Evolutionary conservation across 2,329 filamentous ascomycete species (phyloP), one percentile per base, ranked within the genome.

Genomic region (Grosmannia serpens): DNA sequence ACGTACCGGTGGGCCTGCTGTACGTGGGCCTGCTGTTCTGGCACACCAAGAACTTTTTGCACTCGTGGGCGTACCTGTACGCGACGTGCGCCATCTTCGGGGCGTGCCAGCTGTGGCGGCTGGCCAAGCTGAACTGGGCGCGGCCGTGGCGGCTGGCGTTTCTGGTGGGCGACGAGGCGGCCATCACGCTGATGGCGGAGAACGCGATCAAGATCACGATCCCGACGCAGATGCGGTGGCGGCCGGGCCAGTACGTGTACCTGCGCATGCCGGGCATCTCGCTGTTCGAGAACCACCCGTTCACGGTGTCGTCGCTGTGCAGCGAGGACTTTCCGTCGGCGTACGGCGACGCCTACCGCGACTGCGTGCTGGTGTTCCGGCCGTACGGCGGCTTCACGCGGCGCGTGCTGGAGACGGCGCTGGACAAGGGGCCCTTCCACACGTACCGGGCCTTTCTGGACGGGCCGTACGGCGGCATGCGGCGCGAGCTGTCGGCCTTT

Each of bases 201-300:
- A 92, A 95, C 67, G 89, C 90, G n/a, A 86, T 97, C 74, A 96
- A 96, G 70, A 83, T 97, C 64, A 96, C 92, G 0, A 88, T 97
- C 55, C 91, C 92, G 1, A 96, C 92, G 0, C 89, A 92, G 70
- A 88, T 95, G 80, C 86, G 83, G 62, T 97, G 92, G 92, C 86
- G 84, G 68, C 91, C 92, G 0, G 94, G 92, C 6, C 94, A 97
- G 71, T 96, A 95, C 65, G 88, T 96, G 22, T 97, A 96, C 69
- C 78, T 97, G 24, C 85, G 92, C 56, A 95, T 97, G 86, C 92
- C 92, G 0, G 89, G 89, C 1, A 91, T 97, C 64, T 91, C 91
- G 0, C 71, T 95, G 2, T 85, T 96, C 60, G 89, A 96, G 64
- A 96, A 95, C 65, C 94, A 97, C 66, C 92, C 92, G 0, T 97